Evolutionary conservation across 306 rosid species (phyloP), one percentile per base, ranked within the genome.

Genomic region (Betula pendula): DNA sequence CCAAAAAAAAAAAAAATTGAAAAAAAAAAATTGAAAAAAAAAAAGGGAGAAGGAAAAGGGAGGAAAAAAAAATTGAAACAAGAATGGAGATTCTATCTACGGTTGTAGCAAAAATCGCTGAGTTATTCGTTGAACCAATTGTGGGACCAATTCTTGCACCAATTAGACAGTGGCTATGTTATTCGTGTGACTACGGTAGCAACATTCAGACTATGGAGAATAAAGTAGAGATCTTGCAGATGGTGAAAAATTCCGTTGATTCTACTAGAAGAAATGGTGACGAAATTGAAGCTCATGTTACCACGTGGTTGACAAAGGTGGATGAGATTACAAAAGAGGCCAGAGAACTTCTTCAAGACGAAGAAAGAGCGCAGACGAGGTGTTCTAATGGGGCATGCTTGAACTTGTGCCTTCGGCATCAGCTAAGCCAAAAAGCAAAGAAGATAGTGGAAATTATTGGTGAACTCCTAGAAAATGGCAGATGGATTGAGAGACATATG

Each of bases 341-440:
- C 11, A 10, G 50, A 25, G 0, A 27, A 0, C 16, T 62, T n/a
- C 48, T 0, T 9, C 62, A 52, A 0, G 31, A 48, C 0, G 48
- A 53, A 29, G 12, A 22, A 0, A 22, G 8, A 31, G n/a, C 33
- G 0, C 35, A 6, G 7, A 48, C 15, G 1, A 35, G 72, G 47
- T 80, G 80, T 8, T 35, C 44, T 1, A 27, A 19, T n/a, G 71
- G 78, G 60, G 49, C 75, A 29, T 76, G 69, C 55, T 58, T 53
- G 0, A 77, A 80, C 29, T 20, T 80, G 71, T 47, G 2, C n/a
- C n/a, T n/a, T 0, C 66, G 77, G 0, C 49, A 68, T 69, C 74
- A 40, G 29, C 60, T 75, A 17, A 52, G 88, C 6, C 68, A 52
- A 25, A 33, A 20, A 58, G 85, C 81, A 2, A 33, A 29, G 22